phyloP scores from a whole-genome alignment of 352 stramenopile genomes.

The Phytophthora boehmeriae region DNA sequence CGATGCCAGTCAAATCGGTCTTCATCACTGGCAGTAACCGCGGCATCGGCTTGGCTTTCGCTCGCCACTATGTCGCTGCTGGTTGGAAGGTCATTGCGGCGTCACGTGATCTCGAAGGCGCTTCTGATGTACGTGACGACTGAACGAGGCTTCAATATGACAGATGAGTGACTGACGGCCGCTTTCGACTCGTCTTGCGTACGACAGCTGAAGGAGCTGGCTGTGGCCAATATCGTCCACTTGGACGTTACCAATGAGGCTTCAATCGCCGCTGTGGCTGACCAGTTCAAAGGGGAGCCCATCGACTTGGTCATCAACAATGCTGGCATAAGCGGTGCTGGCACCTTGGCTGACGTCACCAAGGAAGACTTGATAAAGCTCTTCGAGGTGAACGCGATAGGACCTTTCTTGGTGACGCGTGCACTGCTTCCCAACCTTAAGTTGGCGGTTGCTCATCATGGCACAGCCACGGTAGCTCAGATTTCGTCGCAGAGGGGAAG shows the following conservation, averaged over 20 bases:
- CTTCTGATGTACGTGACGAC: conserved; percentile 34
- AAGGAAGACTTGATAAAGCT: conserved; percentile 57
- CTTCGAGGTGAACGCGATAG: conserved; percentile 69
- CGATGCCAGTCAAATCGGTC: conserved; percentile 47
- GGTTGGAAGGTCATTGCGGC: conserved; percentile 63
- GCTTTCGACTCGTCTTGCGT: conserved; percentile 3
- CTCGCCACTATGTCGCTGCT: conserved; percentile 42
- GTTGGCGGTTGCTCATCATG: conserved; percentile 31
- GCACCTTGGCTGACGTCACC: conserved; percentile 41
- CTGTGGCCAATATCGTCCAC: conserved; percentile 31
- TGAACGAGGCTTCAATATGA: neutral
- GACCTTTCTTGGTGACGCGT: conserved; percentile 59
- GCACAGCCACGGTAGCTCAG: conserved; percentile 47
- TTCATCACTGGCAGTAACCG: conserved; percentile 68
- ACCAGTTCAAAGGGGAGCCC: conserved; percentile 43
- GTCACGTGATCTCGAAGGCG: conserved; percentile 42
- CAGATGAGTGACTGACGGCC: too few relatives aligned
- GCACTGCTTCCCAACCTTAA: conserved; percentile 56
- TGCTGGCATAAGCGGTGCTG: conserved; percentile 46
- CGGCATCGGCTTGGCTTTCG: conserved; percentile 58
- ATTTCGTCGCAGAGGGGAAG: conserved; percentile 57
- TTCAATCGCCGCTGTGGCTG: conserved; percentile 45
- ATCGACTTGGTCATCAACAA: conserved; percentile 77
- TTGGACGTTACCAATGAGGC: conserved; percentile 37
- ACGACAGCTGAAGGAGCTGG: conserved; percentile 31